Conservation (phyloP, 805 yeast species). For the Cyberlindnera meyerae region DNA sequence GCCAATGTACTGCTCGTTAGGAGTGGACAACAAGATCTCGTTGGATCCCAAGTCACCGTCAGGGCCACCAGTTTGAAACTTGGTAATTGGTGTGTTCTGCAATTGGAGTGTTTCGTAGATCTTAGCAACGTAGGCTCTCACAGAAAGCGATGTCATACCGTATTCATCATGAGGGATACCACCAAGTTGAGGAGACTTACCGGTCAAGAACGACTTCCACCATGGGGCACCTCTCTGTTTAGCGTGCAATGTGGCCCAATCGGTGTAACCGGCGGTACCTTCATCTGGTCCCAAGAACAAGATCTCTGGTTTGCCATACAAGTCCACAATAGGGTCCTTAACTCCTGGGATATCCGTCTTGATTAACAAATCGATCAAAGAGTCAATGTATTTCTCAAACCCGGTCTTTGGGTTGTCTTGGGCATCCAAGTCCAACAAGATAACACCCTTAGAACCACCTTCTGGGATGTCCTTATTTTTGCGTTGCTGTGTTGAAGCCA, state of each 20-base stretch:
- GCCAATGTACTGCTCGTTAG: slow-evolving; percentile 76
- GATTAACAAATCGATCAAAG: slow-evolving; percentile 76
- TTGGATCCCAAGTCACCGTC: slow-evolving; percentile 97
- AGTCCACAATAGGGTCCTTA: slow-evolving; percentile 62
- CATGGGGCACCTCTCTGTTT: slow-evolving; percentile 87
- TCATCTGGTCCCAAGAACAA: slow-evolving; percentile 99
- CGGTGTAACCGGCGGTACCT: slow-evolving; percentile 91
- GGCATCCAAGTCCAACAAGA: slow-evolving; percentile 64
- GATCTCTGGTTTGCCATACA: slow-evolving; percentile 80
- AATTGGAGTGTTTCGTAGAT: slow-evolving; percentile 75
- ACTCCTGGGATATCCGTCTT: slow-evolving; percentile 52
- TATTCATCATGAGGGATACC: slow-evolving; percentile 98
- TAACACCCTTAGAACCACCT: slow-evolving; percentile 98
- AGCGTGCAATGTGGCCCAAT: slow-evolving; percentile 97
- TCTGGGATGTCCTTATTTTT: slow-evolving; percentile 98
- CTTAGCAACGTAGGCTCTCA: slow-evolving; percentile 84
- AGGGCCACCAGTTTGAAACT: slow-evolving; percentile 98
- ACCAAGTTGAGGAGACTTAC: slow-evolving; percentile 86
- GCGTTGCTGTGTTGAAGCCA: slow-evolving; percentile 93
- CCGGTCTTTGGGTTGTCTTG: slow-evolving; percentile 79
- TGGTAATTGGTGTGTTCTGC: slow-evolving; percentile 53
- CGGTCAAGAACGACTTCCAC: slow-evolving; percentile 99
- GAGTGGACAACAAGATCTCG: slow-evolving; percentile 79
- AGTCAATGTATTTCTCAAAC: slow-evolving; percentile 88
- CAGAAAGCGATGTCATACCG: slow-evolving; percentile 96